Percentiles rank a stretch among this genome's conserved stretches.
Evolutionary conservation across 192 early-diverging fungal genomes (phyloP).

Genomic region (Chytriomyces sp.): DNA sequence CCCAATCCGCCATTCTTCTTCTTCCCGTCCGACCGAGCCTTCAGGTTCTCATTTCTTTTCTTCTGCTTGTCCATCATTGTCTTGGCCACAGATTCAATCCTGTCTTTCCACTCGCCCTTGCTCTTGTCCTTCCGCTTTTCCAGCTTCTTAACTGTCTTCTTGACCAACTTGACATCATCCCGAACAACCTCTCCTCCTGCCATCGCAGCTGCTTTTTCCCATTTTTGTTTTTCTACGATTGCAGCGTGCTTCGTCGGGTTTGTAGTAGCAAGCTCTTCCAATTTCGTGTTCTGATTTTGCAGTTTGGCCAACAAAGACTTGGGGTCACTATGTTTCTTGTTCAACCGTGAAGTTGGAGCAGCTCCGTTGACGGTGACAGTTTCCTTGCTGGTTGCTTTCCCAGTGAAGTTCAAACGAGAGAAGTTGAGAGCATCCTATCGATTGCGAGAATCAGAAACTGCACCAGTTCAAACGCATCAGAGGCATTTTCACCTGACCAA

Average conservation of each 20-base stretch:
- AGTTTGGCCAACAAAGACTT: conserved; percentile 32
- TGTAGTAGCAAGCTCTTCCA: conserved; percentile 73
- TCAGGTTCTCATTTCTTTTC: conserved; percentile 85
- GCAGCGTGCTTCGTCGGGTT: conserved; percentile 56
- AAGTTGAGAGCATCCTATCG: conserved; percentile 13
- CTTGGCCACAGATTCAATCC: conserved; percentile 66
- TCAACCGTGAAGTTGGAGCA: background rate
- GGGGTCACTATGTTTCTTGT: conserved; percentile 32
- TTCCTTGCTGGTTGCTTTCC: background rate
- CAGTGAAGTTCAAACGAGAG: conserved; percentile 39
- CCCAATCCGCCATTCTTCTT: conserved; percentile 66
- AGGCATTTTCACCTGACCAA: conserved; percentile 7
- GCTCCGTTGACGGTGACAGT: conserved; percentile 15
- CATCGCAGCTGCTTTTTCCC: conserved; percentile 77
- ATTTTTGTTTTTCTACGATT: conserved; percentile 76
- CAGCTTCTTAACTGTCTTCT: conserved; percentile 87
- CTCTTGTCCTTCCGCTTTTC: conserved; percentile 85
- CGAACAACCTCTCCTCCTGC: conserved; percentile 91
- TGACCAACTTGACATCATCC: conserved; percentile 86
- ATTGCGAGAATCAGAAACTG: too few relatives aligned
- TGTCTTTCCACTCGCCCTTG: conserved; percentile 77
- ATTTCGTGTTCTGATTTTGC: conserved; percentile 76
- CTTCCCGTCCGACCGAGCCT: conserved; percentile 75
- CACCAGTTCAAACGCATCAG: too few relatives aligned
- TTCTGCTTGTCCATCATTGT: conserved; percentile 69